Percentiles rank a stretch among this genome's conserved stretches.
Evolutionary conservation across 208 protist genomes (phyloP).

Genomic region (Trypanosoma mega): DNA sequence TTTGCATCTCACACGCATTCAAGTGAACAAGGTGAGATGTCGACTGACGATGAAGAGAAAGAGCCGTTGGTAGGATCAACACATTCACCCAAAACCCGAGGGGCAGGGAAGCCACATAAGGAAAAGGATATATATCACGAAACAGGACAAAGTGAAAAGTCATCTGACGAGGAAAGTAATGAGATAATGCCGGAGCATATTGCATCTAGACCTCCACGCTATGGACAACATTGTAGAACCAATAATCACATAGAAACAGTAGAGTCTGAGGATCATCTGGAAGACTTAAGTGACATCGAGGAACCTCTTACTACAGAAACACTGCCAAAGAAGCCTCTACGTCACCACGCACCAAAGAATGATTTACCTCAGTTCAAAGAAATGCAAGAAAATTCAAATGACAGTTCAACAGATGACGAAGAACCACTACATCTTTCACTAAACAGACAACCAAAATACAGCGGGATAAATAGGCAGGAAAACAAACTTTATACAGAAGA

Average conservation of each 20-base stretch:
- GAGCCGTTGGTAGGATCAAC: not conserved
- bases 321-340: not conserved
- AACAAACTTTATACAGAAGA: too few species aligned
- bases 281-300: too few species aligned
- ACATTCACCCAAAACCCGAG: slow-evolving; percentile 6
- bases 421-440: slow-evolving; percentile 2
- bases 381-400: not conserved
- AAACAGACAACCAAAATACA: not conserved
- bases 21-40: not conserved
- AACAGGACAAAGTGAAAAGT: not conserved
- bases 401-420: slow-evolving; percentile 18
- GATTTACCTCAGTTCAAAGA: not conserved
- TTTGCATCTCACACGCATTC: slow-evolving; percentile 15
- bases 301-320: too few species aligned
- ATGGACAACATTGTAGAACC: too few species aligned
- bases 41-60: slow-evolving; percentile 22
- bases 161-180: too few species aligned
- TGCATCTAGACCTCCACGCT: too few species aligned
- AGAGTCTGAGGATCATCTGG: too few species aligned
- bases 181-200: too few species aligned
- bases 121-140: slow-evolving; percentile 4
- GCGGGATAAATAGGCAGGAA: not conserved
- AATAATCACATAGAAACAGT: too few species aligned
- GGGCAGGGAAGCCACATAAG: not conserved
- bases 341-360: not conserved